Evolutionary conservation across 2,329 filamentous ascomycete genomes (phyloP).

Genomic region (Dactylellina parvicollis): DNA sequence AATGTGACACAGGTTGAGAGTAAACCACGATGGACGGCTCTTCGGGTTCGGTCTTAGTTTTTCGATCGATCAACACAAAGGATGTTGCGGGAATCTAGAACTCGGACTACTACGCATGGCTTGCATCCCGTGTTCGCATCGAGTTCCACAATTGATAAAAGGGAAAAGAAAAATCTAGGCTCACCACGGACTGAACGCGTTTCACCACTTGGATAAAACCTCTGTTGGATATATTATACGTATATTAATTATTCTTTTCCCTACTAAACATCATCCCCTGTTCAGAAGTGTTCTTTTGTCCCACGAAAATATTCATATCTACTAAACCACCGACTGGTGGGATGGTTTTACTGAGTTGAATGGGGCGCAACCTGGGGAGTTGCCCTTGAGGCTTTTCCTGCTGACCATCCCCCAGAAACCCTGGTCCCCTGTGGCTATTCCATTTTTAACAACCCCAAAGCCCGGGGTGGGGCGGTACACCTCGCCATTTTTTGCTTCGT

Average conservation of each 20-base stretch:
- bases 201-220: slow-evolving; percentile 42
- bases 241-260: slow-evolving; percentile 14
- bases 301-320: slow-evolving; percentile 31
- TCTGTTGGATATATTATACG: slow-evolving; percentile 43
- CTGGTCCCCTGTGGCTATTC: slow-evolving; percentile 37
- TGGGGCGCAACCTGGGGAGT: slow-evolving; percentile 33
- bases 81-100: slow-evolving; percentile 46
- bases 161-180: slow-evolving; percentile 50
- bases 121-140: slow-evolving; percentile 49
- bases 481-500: not conserved
- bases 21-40: slow-evolving; percentile 2
- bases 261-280: slow-evolving; percentile 6
- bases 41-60: slow-evolving; percentile 10
- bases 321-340: slow-evolving; percentile 53
- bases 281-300: slow-evolving; percentile 4
- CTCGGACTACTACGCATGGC: slow-evolving; percentile 37
- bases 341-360: slow-evolving; percentile 16
- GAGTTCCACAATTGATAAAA: slow-evolving; percentile 50
- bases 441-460: slow-evolving; percentile 26
- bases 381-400: slow-evolving; percentile 39
- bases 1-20: slow-evolving; percentile 46
- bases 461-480: slow-evolving; percentile 45
- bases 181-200: slow-evolving; percentile 48
- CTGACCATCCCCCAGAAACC: slow-evolving; percentile 39
- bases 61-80: slow-evolving; percentile 47